phyloP scores from a whole-genome alignment of 345 rosid genomes.

The Ricinus communis region DNA sequence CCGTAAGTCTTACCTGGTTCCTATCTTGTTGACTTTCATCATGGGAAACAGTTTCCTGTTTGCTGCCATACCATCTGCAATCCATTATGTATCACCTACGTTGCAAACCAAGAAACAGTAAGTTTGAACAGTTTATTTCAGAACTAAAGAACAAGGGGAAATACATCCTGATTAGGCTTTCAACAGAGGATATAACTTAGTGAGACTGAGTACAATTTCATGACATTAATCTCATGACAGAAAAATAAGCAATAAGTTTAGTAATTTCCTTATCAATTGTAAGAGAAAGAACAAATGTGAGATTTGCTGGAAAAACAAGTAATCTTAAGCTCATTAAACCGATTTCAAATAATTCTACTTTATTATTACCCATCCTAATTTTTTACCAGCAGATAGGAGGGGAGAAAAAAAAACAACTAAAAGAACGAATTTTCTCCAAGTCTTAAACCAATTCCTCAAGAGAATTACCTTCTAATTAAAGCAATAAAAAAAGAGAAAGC shows the following conservation, averaged over 20 bases:
- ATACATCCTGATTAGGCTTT: neutral
- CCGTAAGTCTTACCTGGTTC: constrained; percentile 41
- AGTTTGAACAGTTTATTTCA: neutral
- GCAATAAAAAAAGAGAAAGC: no score
- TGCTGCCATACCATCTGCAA: constrained; percentile 29
- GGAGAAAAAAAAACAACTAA: neutral
- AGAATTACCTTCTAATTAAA: no score
- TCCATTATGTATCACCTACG: constrained; percentile 46
- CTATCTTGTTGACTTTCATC: constrained; percentile 42
- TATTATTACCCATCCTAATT: no score
- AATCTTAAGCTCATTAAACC: neutral
- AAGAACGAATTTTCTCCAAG: no score
- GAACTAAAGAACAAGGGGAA: no score
- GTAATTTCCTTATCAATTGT: no score
- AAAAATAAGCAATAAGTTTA: no score
- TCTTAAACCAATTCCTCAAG: no score
- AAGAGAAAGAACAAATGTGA: neutral
- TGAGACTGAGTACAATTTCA: neutral
- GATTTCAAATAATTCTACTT: no score
- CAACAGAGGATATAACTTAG: neutral
- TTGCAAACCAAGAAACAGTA: neutral
- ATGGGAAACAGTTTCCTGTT: constrained; percentile 40
- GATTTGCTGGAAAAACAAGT: no score
- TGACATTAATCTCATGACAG: no score
- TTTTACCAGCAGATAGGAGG: no score